Evolutionary conservation across 2,329 filamentous ascomycete species (phyloP), one percentile per base, ranked within the genome.

Genomic region (Hymenoscyphus repandus): DNA sequence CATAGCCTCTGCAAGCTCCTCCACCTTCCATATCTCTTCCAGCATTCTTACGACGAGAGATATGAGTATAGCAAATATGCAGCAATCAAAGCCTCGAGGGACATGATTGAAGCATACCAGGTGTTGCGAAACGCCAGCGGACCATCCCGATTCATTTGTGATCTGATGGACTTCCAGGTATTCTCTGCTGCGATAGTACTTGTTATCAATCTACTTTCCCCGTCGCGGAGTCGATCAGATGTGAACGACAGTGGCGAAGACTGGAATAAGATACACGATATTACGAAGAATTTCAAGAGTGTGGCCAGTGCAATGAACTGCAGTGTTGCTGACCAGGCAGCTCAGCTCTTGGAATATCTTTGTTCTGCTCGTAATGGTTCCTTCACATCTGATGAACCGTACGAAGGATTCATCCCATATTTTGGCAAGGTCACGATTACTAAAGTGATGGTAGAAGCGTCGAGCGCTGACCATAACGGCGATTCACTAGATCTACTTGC

Each of bases 1-100:
- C 66, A 72, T 46, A 63, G 69, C 17, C 47, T 68, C 10, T 65
- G 66, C 22, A 66, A 70, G 39, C 50, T 72, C 37, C 59, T 76
- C 11, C 74, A 77, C 52, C 61, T 76, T 37, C 74, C 74, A 0
- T 74, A 74, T 50, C 71, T 75, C 65, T 61, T 74, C 12, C 68
- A 69, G 47, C 65, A 68, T 0, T 63, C 63, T 5, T 46, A 55
- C 2, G 67, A 74, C 20, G 58, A 62, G 20, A 61, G 60, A 36
- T 74, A 69, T 51, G 64, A 67, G 46, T 67, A 68, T 50, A 74
- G 68, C 38, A 67, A 69, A 32, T 53, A 61, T 6, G 60, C 65
- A 11, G 68, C 70, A 2, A 58, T 76, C 18, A 68, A 73, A 32
- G 70, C 71, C 1, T 66, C 72, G 10, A 66, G 73, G 42, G 67